These are phyloP conservation scores for Erythrophleum fordii DNA, from an alignment of 306 rosid genomes.

Conservation along the genomic window DNA sequence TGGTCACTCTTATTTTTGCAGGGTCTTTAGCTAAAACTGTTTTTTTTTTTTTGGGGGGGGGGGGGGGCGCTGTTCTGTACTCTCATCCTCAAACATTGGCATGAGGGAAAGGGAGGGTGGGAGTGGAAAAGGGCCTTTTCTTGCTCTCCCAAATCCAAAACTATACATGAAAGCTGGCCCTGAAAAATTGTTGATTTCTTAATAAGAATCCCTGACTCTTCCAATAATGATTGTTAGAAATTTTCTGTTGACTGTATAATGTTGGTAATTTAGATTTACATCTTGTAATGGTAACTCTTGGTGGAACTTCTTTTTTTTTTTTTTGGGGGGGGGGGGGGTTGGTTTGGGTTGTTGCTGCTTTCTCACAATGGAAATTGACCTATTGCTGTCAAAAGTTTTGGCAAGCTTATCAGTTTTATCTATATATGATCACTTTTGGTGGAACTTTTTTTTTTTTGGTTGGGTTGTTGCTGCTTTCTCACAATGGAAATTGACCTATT, in stretches of 20 bases:
- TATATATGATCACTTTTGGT: not conserved
- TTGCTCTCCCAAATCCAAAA: not conserved
- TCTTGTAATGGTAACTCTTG: not conserved
- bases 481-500: not conserved
- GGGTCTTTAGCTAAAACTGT: not conserved
- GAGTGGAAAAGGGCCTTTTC: not conserved
- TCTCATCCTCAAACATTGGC: not conserved
- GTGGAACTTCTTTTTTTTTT: not conserved
- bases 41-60: too few relatives aligned
- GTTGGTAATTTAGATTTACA: not conserved
- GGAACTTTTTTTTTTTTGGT: not conserved
- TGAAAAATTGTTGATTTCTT: not conserved
- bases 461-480: not conserved
- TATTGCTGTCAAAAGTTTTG: constrained; percentile 6
- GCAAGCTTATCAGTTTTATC: not conserved
- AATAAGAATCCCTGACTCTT: not conserved
- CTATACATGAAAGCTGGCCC: not conserved
- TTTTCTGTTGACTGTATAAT: not conserved
- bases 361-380: not conserved
- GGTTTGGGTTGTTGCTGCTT: not conserved
- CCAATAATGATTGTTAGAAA: not conserved
- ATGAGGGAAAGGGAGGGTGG: not conserved
- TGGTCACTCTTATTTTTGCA: constrained; percentile 7
- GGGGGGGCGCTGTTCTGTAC: too few relatives aligned
- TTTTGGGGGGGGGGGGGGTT: too few relatives aligned